Evolutionary conservation across 176 grass and related monocot genomes (phyloP).

Genomic region (Carex myosuroides): DNA sequence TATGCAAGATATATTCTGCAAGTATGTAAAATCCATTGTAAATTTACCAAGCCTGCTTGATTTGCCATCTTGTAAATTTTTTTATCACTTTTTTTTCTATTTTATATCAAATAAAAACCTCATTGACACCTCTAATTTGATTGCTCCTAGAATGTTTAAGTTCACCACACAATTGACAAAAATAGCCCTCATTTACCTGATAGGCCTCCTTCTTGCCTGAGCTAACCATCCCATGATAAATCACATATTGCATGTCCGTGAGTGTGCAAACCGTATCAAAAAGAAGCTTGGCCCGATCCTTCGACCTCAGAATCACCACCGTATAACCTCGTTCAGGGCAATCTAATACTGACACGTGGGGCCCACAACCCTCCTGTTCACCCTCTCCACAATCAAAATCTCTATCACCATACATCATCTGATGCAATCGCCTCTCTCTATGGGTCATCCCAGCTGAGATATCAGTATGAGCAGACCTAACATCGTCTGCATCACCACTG

Average conservation of each 20-base stretch:
- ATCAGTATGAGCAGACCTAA: constrained; percentile 2
- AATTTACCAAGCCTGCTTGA: not conserved
- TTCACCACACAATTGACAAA: not conserved
- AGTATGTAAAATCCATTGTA: not conserved
- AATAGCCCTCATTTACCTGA: constrained; percentile 28
- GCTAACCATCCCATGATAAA: constrained; percentile 62
- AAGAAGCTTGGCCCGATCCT: constrained; percentile 76
- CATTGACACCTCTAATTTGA: not conserved
- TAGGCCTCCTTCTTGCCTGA: constrained; percentile 43
- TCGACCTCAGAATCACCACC: constrained; percentile 48
- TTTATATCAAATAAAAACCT: not conserved
- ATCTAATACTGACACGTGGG: constrained; percentile 49
- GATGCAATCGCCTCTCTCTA: constrained; percentile 75
- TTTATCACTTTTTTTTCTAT: not conserved
- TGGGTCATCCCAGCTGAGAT: constrained; percentile 24
- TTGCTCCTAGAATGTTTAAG: not conserved
- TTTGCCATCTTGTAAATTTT: not conserved
- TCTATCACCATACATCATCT: constrained; percentile 74
- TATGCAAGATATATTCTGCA: not conserved
- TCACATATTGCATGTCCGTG: constrained; percentile 81
- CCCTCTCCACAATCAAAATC: constrained; percentile 12
- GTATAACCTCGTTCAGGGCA: constrained; percentile 71
- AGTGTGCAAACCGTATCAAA: constrained; percentile 87
- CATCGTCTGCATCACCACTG: constrained; percentile 15
- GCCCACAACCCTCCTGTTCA: not conserved